Conservation (phyloP, 768 basidiomycete species). For the Coprinopsis marcescibilis region DNA sequence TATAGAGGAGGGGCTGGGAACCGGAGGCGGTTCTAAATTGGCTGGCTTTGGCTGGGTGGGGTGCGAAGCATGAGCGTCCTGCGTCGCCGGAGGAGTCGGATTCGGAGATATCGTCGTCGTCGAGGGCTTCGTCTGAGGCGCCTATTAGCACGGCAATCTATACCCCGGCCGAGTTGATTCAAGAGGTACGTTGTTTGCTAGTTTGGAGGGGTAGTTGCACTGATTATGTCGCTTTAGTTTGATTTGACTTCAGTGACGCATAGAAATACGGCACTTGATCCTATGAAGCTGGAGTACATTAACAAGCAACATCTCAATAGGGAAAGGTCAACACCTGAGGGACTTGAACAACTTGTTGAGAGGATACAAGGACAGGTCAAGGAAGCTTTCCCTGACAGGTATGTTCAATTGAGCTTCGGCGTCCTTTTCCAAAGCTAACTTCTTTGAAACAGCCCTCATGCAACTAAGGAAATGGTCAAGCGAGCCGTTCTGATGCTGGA, state of each 20-base stretch:
- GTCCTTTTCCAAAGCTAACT: neutral
- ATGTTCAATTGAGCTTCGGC: slow-evolving; percentile 9
- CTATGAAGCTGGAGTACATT: slow-evolving; percentile 74
- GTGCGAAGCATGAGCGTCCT: slow-evolving; percentile 40
- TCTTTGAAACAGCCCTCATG: slow-evolving; percentile 44
- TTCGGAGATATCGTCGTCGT: slow-evolving; percentile 17
- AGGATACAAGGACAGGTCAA: slow-evolving; percentile 50
- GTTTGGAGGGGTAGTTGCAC: neutral
- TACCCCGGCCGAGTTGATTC: slow-evolving; percentile 58
- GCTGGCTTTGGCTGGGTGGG: slow-evolving; percentile 94
- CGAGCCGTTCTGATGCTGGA: slow-evolving; percentile 58
- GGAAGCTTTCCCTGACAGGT: slow-evolving; percentile 57
- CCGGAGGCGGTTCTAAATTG: slow-evolving; percentile 87
- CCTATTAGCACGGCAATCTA: slow-evolving; percentile 65
- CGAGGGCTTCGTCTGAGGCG: slow-evolving; percentile 30
- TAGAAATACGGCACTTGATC: slow-evolving; percentile 77
- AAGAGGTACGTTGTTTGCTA: slow-evolving; percentile 36
- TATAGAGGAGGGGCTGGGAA: slow-evolving; percentile 83
- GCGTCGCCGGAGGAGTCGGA: slow-evolving; percentile 19
- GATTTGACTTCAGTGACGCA: slow-evolving; percentile 73
- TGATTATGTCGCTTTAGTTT: slow-evolving; percentile 42
- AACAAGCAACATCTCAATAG: slow-evolving; percentile 82
- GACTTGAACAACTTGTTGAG: slow-evolving; percentile 47
- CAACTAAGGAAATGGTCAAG: slow-evolving; percentile 53
- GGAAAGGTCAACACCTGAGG: slow-evolving; percentile 43